Conservation (phyloP, 139 green algal genomes). For the Mesostigma viride region DNA sequence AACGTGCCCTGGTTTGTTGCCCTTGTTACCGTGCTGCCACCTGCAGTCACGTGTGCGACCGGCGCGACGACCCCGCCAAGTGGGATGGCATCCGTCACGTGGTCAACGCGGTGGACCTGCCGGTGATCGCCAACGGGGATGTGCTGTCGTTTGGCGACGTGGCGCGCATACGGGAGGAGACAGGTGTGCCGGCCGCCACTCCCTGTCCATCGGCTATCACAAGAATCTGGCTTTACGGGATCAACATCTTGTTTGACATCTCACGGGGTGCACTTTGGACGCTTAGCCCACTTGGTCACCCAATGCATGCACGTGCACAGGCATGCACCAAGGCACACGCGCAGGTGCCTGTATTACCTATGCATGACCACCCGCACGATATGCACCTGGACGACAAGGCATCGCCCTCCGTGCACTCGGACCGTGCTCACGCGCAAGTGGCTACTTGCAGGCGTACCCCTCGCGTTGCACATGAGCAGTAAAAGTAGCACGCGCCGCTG, state of each 20-base stretch:
- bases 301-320: not conserved
- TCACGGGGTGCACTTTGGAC: not conserved
- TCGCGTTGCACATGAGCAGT: too few species aligned
- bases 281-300: not conserved
- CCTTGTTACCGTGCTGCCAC: too few species aligned
- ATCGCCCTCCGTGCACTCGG: too few species aligned
- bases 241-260: not conserved
- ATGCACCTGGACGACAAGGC: too few species aligned
- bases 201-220: not conserved
- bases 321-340: too few species aligned
- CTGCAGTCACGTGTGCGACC: not conserved
- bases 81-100: slow-evolving; percentile 18
- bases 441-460: too few species aligned
- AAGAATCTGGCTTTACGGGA: not conserved
- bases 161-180: slow-evolving; percentile 15
- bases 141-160: slow-evolving; percentile 29
- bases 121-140: slow-evolving; percentile 37
- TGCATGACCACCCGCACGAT: too few species aligned
- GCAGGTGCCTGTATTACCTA: too few species aligned
- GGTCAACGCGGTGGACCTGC: slow-evolving; percentile 16
- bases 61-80: slow-evolving; percentile 9
- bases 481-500: too few species aligned
- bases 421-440: too few species aligned
- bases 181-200: slow-evolving; percentile 4
- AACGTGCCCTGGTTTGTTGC: too few species aligned